Conservation (phyloP, 805 yeast genomes). For the Wickerhamiella azyma region DNA sequence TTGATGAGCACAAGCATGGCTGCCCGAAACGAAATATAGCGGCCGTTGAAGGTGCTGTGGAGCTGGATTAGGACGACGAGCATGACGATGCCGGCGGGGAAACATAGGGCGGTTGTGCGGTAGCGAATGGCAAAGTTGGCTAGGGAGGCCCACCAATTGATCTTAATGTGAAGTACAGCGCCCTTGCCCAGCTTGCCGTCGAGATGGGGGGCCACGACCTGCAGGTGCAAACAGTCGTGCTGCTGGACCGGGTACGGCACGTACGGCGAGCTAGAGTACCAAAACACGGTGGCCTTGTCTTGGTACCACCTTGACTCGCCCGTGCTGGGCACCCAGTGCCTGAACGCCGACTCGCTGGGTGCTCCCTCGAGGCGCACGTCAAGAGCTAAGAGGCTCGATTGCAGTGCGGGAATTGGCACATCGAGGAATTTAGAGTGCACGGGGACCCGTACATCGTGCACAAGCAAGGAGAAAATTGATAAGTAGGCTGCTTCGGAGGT, state of each 20-base stretch:
- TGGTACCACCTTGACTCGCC: conserved; percentile 17
- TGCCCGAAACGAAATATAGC: conserved; percentile 34
- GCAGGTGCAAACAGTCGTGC: conserved; percentile 6
- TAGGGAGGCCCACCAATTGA: conserved; percentile 48
- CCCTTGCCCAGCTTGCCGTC: no score
- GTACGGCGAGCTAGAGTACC: conserved; percentile 20
- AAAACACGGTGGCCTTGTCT: conserved; percentile 11
- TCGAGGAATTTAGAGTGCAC: conserved; percentile 7
- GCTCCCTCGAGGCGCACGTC: conserved; percentile 4
- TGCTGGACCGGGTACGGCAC: conserved; percentile 13
- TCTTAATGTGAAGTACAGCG: conserved; percentile 10
- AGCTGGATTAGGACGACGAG: conserved; percentile 45
- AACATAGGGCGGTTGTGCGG: conserved; percentile 57
- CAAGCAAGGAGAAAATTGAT: neutral
- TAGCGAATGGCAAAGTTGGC: conserved; percentile 61
- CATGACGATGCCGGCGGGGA: conserved; percentile 49
- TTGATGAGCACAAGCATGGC: conserved; percentile 32
- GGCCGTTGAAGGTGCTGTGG: conserved; percentile 24
- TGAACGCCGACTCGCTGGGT: neutral
- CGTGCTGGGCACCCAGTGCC: conserved; percentile 13
- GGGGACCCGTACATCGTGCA: conserved; percentile 7
- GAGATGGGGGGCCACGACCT: conserved; percentile 5
- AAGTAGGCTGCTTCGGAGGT: neutral
- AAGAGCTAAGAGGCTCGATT: conserved; percentile 16
- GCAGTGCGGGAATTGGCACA: conserved; percentile 11